Evolutionary conservation across 768 basidiomycete species (phyloP).

Genomic region (Kwoniella pini): DNA sequence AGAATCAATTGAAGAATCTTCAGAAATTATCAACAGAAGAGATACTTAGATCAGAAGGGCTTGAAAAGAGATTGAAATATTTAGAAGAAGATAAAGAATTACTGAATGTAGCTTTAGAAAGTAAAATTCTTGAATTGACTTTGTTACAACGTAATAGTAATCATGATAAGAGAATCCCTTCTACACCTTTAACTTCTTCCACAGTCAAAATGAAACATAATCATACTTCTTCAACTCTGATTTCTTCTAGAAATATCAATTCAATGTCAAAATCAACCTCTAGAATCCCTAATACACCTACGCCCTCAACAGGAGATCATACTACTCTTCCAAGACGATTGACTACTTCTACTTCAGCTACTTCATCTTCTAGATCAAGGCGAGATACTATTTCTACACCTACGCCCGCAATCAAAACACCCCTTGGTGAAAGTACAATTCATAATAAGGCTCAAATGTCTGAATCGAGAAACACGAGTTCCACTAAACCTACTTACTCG

Average conservation of each 20-base stretch:
- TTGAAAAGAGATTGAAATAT: conserved; percentile 9
- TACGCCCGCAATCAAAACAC: background rate
- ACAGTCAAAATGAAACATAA: background rate
- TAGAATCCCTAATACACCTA: conserved; percentile 9
- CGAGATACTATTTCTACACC: background rate
- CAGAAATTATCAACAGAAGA: background rate
- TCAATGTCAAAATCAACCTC: conserved; percentile 14
- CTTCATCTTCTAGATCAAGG: background rate
- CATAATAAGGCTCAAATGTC: conserved; percentile 10
- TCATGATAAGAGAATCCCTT: background rate
- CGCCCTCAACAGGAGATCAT: conserved; percentile 3
- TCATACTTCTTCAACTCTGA: background rate
- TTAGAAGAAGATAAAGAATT: conserved; percentile 29
- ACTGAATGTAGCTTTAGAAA: conserved; percentile 25
- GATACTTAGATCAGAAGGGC: conserved; percentile 1
- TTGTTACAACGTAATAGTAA: conserved; percentile 1
- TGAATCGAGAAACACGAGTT: background rate
- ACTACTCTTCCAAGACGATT: conserved; percentile 22
- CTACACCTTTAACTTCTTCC: background rate
- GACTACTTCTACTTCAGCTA: conserved; percentile 10
- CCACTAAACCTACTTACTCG: background rate
- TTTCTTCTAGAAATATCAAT: background rate
- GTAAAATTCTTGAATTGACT: conserved; percentile 19
- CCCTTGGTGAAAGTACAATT: conserved; percentile 20
- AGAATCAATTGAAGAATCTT: conserved; percentile 8